Conservation (phyloP, 176 grass and related monocot genomes). For the Tuctoria greenei region DNA sequence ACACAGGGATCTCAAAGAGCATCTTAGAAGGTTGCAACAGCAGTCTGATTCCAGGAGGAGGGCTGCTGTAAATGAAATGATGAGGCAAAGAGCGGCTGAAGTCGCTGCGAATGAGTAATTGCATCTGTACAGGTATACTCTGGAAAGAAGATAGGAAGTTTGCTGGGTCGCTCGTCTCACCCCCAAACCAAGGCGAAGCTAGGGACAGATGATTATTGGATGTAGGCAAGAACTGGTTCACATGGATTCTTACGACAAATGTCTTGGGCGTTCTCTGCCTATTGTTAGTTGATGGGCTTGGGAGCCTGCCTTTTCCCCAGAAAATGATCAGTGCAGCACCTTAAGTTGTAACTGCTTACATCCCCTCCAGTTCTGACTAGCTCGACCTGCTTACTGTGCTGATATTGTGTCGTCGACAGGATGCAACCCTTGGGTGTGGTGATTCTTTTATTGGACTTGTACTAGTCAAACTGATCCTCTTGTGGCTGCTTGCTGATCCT, state of each 20-base stretch:
- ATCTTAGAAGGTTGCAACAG: slow-evolving; percentile 41
- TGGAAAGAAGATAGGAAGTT: slow-evolving; percentile 14
- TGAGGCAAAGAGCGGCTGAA: slow-evolving; percentile 70
- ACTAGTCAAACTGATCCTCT: slow-evolving; percentile 40
- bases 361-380: slow-evolving; percentile 43
- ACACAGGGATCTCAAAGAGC: slow-evolving; percentile 56
- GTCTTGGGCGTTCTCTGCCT: slow-evolving; percentile 26
- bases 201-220: slow-evolving; percentile 45
- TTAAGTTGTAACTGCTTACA: slow-evolving; percentile 35
- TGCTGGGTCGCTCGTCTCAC: slow-evolving; percentile 22
- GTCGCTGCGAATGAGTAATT: slow-evolving; percentile 29
- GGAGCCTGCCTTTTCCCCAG: slow-evolving; percentile 20
- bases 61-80: slow-evolving; percentile 85
- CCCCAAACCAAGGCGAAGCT: slow-evolving; percentile 42
- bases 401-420: slow-evolving; percentile 33
- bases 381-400: slow-evolving; percentile 30
- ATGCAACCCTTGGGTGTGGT: slow-evolving; percentile 41
- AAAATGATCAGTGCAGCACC: slow-evolving; percentile 33
- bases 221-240: slow-evolving; percentile 32
- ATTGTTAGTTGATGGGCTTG: slow-evolving; percentile 21
- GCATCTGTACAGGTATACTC: not conserved
- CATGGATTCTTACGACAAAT: slow-evolving; percentile 8
- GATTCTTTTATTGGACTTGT: slow-evolving; percentile 72
- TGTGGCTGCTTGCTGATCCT: slow-evolving; percentile 41
- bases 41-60: slow-evolving; percentile 73